These are phyloP conservation scores for Fraxinus dipetala DNA, from an alignment of 305 asterid species.

Conservation along the genomic window DNA sequence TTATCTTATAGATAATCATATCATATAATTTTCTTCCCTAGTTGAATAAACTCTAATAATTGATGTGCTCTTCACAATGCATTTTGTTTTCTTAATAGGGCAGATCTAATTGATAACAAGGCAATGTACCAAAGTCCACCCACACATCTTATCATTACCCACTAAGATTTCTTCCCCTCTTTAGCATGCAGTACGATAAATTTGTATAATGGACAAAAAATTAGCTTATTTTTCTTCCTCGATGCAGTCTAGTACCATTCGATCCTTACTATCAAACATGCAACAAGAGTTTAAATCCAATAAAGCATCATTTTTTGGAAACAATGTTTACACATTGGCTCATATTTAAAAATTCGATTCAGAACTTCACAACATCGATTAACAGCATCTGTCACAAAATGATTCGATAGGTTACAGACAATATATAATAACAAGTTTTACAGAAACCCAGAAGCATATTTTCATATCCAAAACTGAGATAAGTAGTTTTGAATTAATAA, in stretches of 20 bases:
- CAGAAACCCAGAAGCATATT: conserved; percentile 17
- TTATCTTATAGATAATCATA: not conserved
- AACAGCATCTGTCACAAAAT: conserved; percentile 9
- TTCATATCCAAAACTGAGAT: not conserved
- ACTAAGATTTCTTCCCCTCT: not conserved
- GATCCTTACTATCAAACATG: not conserved
- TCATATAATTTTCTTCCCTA: not conserved
- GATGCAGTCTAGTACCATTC: not conserved
- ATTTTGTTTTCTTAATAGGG: not conserved
- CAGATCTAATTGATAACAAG: not conserved
- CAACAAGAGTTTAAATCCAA: conserved; percentile 8
- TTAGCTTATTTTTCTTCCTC: not conserved
- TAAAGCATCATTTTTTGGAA: not conserved
- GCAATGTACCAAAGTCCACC: not conserved
- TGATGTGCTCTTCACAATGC: not conserved
- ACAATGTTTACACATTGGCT: not conserved
- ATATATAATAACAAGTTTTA: conserved; percentile 13
- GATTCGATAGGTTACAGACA: not conserved
- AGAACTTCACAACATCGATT: conserved; percentile 11
- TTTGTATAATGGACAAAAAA: not conserved
- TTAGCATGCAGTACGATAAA: not conserved
- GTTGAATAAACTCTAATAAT: not conserved
- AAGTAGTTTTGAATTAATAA: conserved; percentile 4
- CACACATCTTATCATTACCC: conserved; percentile 9
- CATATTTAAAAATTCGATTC: not conserved